Conservation (phyloP, 2,329 filamentous ascomycete genomes). For the Penicillium sp. region DNA sequence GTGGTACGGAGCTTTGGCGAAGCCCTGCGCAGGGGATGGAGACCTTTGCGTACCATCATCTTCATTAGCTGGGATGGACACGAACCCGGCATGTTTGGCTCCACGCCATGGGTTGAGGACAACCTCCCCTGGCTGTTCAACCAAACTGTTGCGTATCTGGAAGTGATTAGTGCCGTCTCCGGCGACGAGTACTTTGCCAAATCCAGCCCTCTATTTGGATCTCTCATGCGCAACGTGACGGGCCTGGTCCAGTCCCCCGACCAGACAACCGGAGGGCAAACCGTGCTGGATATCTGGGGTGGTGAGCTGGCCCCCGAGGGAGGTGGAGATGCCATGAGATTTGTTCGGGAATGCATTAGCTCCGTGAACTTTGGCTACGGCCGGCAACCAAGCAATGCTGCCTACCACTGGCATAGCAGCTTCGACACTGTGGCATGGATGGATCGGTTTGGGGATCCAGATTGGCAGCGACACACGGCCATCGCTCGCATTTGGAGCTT, state of each 20-base stretch:
- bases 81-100: neutral
- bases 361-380: conserved; percentile 59
- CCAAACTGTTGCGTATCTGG: conserved; percentile 1
- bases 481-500: conserved; percentile 62
- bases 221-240: conserved; percentile 36
- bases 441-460: conserved; percentile 64
- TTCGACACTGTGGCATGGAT: conserved; percentile 77
- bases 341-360: conserved; percentile 58
- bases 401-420: conserved; percentile 69
- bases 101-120: neutral
- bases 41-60: conserved; percentile 33
- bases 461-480: conserved; percentile 53
- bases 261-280: conserved; percentile 61
- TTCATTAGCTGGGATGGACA: conserved; percentile 2
- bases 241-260: conserved; percentile 42
- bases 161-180: conserved; percentile 2
- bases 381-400: conserved; percentile 34
- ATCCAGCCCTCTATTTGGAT: conserved; percentile 9
- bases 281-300: conserved; percentile 61
- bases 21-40: conserved; percentile 50
- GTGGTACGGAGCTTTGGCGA: conserved; percentile 50
- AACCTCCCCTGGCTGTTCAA: neutral
- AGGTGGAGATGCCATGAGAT: conserved; percentile 64
- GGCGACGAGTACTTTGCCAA: conserved; percentile 5
- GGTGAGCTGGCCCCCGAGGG: conserved; percentile 58